These are phyloP conservation scores for Vigna nakashimae DNA, from an alignment of 306 rosid species.

Conservation along the genomic window DNA sequence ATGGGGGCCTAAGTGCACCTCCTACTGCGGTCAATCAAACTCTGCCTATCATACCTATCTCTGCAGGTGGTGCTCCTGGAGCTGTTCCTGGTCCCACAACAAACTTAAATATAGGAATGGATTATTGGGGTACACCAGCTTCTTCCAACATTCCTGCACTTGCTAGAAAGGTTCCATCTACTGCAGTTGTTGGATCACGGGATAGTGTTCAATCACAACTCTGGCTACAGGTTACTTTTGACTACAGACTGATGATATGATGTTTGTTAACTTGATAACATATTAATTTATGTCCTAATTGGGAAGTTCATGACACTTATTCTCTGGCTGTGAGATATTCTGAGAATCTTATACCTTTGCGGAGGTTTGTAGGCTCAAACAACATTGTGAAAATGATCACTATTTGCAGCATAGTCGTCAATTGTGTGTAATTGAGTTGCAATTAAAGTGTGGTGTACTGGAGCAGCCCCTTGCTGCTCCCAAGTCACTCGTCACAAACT, in stretches of 20 bases:
- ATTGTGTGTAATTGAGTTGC: too few species aligned
- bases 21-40: conserved; percentile 73
- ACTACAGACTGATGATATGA: conserved; percentile 21
- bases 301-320: conserved; percentile 9
- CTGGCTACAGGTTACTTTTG: conserved; percentile 79
- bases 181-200: conserved; percentile 86
- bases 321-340: neutral
- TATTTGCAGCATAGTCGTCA: neutral
- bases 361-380: conserved; percentile 28
- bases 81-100: conserved; percentile 89
- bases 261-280: conserved; percentile 35
- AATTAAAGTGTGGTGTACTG: too few species aligned
- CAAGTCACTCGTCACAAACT: too few species aligned
- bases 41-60: conserved; percentile 67
- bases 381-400: conserved; percentile 16
- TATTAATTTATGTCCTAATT: conserved; percentile 15
- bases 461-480: too few species aligned
- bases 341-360: conserved; percentile 16
- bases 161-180: conserved; percentile 80
- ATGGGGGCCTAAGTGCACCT: conserved; percentile 75
- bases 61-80: conserved; percentile 76
- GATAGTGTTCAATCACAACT: conserved; percentile 88
- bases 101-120: conserved; percentile 97
- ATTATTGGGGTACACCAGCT: conserved; percentile 91
- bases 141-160: conserved; percentile 70